Evolutionary conservation across 169 alveolate genomes (phyloP).

Genomic region (Theileria annulata): DNA sequence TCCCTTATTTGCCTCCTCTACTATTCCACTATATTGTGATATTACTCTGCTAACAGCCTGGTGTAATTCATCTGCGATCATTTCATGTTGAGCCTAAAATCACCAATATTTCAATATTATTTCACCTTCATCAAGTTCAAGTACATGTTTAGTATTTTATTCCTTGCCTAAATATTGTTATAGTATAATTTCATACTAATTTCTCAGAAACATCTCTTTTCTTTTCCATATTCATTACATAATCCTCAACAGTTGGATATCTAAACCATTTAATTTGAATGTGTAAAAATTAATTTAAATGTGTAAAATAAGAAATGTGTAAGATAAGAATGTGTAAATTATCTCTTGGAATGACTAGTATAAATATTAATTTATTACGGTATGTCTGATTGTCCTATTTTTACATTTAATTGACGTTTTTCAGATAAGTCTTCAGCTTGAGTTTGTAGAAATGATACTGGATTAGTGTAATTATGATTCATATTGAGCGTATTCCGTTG

Average conservation of each 20-base stretch:
- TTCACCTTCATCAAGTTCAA: slow-evolving; percentile 67
- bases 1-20: slow-evolving; percentile 48
- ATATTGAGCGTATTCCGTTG: background rate
- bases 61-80: slow-evolving; percentile 73
- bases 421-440: slow-evolving; percentile 28
- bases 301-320: too few relatives aligned
- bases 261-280: slow-evolving; percentile 24
- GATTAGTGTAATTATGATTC: background rate
- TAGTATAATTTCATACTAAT: slow-evolving; percentile 19
- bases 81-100: slow-evolving; percentile 72
- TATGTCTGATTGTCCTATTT: slow-evolving; percentile 76
- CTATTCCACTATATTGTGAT: slow-evolving; percentile 70
- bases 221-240: slow-evolving; percentile 80
- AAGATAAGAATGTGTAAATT: too few relatives aligned
- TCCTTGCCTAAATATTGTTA: slow-evolving; percentile 34
- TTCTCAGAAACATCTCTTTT: slow-evolving; percentile 77
- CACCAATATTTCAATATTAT: background rate
- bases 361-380: slow-evolving; percentile 53
- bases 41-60: slow-evolving; percentile 65
- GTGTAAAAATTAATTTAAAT: too few relatives aligned
- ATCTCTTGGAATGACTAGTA: too few relatives aligned
- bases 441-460: slow-evolving; percentile 47
- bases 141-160: slow-evolving; percentile 68
- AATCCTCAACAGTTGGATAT: slow-evolving; percentile 79
- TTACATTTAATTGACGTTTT: slow-evolving; percentile 69